Evolutionary conservation across 2,329 filamentous ascomycete species (phyloP).

Genomic region (Dothidotthia symphoricarpi): DNA sequence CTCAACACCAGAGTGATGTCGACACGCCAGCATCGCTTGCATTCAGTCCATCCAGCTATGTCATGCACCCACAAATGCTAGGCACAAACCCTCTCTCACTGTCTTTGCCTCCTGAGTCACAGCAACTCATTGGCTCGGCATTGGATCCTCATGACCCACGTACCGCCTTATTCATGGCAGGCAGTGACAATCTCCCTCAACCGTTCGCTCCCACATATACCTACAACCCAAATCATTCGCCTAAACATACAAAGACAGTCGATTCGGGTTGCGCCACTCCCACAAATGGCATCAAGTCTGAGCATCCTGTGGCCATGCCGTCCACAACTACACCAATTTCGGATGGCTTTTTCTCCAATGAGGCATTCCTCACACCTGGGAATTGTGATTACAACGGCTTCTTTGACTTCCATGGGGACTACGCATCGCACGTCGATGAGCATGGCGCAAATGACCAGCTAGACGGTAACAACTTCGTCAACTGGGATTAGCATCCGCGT

Average conservation of each 20-base stretch:
- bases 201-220: slow-evolving; percentile 44
- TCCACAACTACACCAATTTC: slow-evolving; percentile 20
- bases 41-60: slow-evolving; percentile 23
- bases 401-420: slow-evolving; percentile 23
- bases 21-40: slow-evolving; percentile 22
- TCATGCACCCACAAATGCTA: slow-evolving; percentile 29
- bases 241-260: slow-evolving; percentile 23
- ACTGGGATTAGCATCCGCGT: slow-evolving; percentile 21
- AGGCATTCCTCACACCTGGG: slow-evolving; percentile 21
- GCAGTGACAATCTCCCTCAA: slow-evolving; percentile 44
- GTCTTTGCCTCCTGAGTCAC: slow-evolving; percentile 53
- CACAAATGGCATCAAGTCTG: slow-evolving; percentile 31
- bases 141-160: slow-evolving; percentile 49
- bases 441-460: slow-evolving; percentile 18
- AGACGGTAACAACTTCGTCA: slow-evolving; percentile 23
- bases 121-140: slow-evolving; percentile 52
- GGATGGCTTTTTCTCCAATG: slow-evolving; percentile 21
- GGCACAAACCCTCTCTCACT: slow-evolving; percentile 49
- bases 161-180: slow-evolving; percentile 49
- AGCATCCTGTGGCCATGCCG: slow-evolving; percentile 12
- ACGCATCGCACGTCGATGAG: slow-evolving; percentile 15
- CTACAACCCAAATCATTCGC: slow-evolving; percentile 46
- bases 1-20: slow-evolving; percentile 19
- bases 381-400: slow-evolving; percentile 22
- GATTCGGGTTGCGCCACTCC: slow-evolving; percentile 18